Evolutionary conservation across 495 filamentous ascomycete species (phyloP).

Genomic region (Neurospora discreta): DNA sequence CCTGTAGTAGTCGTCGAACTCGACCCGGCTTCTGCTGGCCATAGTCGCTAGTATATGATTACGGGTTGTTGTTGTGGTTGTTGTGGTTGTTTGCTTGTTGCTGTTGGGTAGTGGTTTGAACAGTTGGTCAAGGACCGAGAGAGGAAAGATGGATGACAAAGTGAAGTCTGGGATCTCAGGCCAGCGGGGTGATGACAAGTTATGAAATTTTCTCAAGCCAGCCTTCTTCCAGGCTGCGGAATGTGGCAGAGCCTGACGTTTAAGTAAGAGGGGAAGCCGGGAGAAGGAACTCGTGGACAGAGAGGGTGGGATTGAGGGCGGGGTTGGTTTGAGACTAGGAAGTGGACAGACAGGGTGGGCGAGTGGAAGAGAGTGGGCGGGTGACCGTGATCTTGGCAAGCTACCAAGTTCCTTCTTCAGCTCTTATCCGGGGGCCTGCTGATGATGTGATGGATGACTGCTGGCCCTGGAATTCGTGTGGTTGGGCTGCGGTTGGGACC

Average conservation of each 20-base stretch:
- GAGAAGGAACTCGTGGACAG: background rate
- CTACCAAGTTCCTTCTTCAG: background rate
- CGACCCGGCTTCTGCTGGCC: conserved; percentile 24
- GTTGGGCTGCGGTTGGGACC: background rate
- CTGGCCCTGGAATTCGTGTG: background rate
- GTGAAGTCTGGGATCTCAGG: background rate
- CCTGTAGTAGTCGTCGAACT: conserved; percentile 31
- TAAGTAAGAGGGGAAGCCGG: background rate
- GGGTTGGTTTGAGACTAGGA: conserved; percentile 2
- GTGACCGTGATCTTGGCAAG: background rate
- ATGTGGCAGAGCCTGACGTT: background rate
- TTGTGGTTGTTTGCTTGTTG: background rate
- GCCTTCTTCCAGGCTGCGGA: background rate
- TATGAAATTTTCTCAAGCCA: background rate
- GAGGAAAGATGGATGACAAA: background rate
- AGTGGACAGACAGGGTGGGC: conserved; percentile 1
- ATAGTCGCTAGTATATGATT: conserved; percentile 11
- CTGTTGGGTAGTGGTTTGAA: conserved; percentile 3
- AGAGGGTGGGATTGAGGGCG: conserved; percentile 1
- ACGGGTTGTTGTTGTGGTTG: background rate
- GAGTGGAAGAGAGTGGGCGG: conserved; percentile 1
- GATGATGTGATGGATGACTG: background rate
- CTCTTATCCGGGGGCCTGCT: background rate
- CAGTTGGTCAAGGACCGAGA: background rate
- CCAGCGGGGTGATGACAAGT: background rate